A percentile compares a stretch with the other conserved stretches of the same genome.
phyloP scores from a whole-genome alignment of 2,329 filamentous ascomycete genomes.

The Penicillium sp. region DNA sequence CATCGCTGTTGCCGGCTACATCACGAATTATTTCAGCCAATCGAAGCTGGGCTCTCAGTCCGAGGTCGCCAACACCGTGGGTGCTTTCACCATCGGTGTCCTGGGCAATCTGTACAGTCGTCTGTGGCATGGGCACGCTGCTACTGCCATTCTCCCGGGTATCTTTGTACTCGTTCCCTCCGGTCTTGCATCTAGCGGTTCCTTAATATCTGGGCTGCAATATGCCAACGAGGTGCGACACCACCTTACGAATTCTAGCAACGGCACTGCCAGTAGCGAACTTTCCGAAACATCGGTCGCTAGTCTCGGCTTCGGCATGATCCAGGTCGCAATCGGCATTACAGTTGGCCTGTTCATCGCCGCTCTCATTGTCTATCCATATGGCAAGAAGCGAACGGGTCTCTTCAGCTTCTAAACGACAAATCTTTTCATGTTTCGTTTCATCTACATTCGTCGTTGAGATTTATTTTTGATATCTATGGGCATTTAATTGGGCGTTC shows the following conservation, averaged over 20 bases:
- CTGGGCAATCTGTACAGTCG: slow-evolving; percentile 76
- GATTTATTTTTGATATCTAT: not conserved
- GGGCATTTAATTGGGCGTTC: not conserved
- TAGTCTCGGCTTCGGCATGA: slow-evolving; percentile 47
- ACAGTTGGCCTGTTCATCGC: slow-evolving; percentile 48
- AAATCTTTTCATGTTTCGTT: not conserved
- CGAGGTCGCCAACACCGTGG: slow-evolving; percentile 72
- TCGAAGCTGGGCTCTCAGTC: slow-evolving; percentile 64
- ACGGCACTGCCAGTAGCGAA: slow-evolving; percentile 17
- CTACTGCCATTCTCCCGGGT: slow-evolving; percentile 78
- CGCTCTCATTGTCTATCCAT: slow-evolving; percentile 46
- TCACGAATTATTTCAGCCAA: slow-evolving; percentile 71
- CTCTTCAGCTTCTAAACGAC: slow-evolving; percentile 43
- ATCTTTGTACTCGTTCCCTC: slow-evolving; percentile 70
- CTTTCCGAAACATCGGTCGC: slow-evolving; percentile 39
- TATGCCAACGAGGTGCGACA: slow-evolving; percentile 52
- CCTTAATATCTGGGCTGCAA: slow-evolving; percentile 54
- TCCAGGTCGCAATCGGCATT: slow-evolving; percentile 48
- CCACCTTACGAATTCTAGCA: slow-evolving; percentile 24
- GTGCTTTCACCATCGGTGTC: slow-evolving; percentile 73
- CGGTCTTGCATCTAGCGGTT: slow-evolving; percentile 56
- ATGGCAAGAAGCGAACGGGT: slow-evolving; percentile 47
- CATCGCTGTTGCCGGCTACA: slow-evolving; percentile 69
- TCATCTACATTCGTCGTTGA: slow-evolving; percentile 1
- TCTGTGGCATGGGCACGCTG: slow-evolving; percentile 69